Percentiles rank a stretch among this genome's conserved stretches.
Evolutionary conservation across 1,284 basidiomycete species (phyloP).

Genomic region (Entoloma clypeatum): DNA sequence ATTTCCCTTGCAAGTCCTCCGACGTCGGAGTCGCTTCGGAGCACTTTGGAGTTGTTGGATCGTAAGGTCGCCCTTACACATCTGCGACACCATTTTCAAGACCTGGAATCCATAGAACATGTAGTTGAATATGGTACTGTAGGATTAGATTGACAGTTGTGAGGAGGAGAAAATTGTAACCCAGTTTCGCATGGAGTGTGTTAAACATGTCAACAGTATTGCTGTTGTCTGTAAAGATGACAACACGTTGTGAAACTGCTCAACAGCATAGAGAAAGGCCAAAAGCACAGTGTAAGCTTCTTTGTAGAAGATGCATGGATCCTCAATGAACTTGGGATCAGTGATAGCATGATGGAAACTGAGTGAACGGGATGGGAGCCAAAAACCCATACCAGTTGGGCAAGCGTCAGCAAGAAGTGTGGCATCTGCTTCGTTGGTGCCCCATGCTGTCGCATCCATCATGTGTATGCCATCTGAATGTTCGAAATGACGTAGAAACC

Average conservation of each 20-base stretch:
- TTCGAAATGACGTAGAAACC: not conserved
- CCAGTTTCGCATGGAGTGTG: conserved; percentile 4
- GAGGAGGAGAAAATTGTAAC: conserved; percentile 12
- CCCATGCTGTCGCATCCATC: not conserved
- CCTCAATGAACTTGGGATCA: too few species aligned
- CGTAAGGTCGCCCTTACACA: too few species aligned
- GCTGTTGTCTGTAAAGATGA: conserved; percentile 14
- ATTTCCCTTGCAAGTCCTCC: too few species aligned
- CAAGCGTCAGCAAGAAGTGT: too few species aligned
- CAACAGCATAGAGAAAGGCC: not conserved
- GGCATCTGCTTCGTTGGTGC: too few species aligned
- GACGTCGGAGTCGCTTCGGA: too few species aligned
- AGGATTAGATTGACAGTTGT: not conserved
- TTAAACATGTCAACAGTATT: conserved; percentile 16
- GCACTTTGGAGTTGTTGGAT: too few species aligned
- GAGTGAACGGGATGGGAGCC: too few species aligned
- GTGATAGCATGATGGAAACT: too few species aligned
- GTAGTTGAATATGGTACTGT: not conserved
- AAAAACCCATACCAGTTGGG: too few species aligned
- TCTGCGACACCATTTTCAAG: not conserved
- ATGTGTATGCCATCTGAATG: not conserved
- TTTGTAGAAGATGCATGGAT: not conserved
- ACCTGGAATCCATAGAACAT: not conserved
- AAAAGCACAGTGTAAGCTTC: not conserved
- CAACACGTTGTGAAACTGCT: not conserved